Conservation (phyloP, 176 grass and related monocot genomes). For the Tillandsia leiboldiana region DNA sequence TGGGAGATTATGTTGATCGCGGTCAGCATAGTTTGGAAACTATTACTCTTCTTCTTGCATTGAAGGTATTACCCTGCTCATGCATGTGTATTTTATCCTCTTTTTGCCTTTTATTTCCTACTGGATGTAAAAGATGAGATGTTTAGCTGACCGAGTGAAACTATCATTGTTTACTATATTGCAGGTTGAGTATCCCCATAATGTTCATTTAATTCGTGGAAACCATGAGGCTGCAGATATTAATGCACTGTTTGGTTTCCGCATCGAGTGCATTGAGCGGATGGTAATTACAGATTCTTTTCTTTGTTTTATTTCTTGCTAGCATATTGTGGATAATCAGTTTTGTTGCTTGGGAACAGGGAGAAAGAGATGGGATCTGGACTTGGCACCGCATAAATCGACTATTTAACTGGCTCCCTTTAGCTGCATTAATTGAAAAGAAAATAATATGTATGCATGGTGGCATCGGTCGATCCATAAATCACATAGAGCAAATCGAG, state of each 20-base stretch:
- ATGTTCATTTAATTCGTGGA: constrained; percentile 97
- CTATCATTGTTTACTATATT: constrained; percentile 16
- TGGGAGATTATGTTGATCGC: constrained; percentile 99
- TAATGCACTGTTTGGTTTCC: constrained; percentile 95
- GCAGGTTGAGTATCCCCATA: constrained; percentile 91
- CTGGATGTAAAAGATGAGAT: neutral
- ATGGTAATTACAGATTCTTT: constrained; percentile 47
- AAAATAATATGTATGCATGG: constrained; percentile 99
- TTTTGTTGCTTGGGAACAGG: constrained; percentile 42
- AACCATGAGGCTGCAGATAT: constrained; percentile 99
- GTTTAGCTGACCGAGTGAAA: neutral
- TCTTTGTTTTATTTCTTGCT: neutral
- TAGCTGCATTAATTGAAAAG: constrained; percentile 91
- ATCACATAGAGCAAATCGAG: constrained; percentile 96
- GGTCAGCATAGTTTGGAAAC: constrained; percentile 99
- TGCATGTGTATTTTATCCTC: neutral
- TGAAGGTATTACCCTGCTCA: constrained; percentile 51
- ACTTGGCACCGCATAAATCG: constrained; percentile 88
- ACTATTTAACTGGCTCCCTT: constrained; percentile 97
- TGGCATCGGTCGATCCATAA: constrained; percentile 95
- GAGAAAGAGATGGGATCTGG: constrained; percentile 97
- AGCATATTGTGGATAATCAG: neutral
- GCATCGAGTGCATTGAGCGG: constrained; percentile 97
- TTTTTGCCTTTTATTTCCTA: neutral
- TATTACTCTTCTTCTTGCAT: constrained; percentile 94